Evolutionary conservation across 805 yeast genomes (phyloP).

Genomic region (Candida arabinofermentans): DNA sequence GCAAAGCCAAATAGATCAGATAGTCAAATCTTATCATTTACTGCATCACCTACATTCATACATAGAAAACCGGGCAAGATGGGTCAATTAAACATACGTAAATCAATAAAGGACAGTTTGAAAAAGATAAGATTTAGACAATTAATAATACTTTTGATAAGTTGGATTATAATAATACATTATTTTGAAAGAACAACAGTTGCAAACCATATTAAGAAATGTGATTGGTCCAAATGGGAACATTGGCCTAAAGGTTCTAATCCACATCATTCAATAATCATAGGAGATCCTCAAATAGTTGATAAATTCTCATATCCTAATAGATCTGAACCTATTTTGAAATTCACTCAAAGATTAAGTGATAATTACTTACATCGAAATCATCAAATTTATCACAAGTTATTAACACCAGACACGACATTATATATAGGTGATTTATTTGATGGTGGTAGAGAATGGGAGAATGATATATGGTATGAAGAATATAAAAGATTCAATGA

Average conservation of each 20-base stretch:
- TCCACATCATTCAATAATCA: conserved; percentile 36
- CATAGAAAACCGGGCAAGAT: no score
- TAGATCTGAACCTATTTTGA: conserved; percentile 48
- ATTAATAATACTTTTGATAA: conserved; percentile 21
- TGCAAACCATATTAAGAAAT: conserved; percentile 38
- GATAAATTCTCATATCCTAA: conserved; percentile 85
- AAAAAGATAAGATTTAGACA: conserved; percentile 17
- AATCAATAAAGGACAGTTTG: no score
- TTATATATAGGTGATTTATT: conserved; percentile 87
- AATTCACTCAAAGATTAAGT: conserved; percentile 52
- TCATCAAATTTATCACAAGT: conserved; percentile 55
- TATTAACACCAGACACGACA: conserved; percentile 68
- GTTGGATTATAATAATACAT: conserved; percentile 45
- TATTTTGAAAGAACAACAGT: conserved; percentile 55
- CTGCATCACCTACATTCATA: not conserved
- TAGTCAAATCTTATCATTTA: not conserved
- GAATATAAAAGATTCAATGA: conserved; percentile 65
- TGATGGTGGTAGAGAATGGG: conserved; percentile 75
- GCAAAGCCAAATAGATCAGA: not conserved
- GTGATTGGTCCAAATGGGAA: conserved; percentile 71
- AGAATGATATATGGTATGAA: conserved; percentile 47
- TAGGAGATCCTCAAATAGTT: conserved; percentile 93
- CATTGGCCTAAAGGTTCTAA: conserved; percentile 37
- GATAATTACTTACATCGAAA: conserved; percentile 81
- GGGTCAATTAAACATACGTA: no score